Evolutionary conservation across 371 early-diverging fungal genomes (phyloP).

Genomic region (Mortierella polycephala): DNA sequence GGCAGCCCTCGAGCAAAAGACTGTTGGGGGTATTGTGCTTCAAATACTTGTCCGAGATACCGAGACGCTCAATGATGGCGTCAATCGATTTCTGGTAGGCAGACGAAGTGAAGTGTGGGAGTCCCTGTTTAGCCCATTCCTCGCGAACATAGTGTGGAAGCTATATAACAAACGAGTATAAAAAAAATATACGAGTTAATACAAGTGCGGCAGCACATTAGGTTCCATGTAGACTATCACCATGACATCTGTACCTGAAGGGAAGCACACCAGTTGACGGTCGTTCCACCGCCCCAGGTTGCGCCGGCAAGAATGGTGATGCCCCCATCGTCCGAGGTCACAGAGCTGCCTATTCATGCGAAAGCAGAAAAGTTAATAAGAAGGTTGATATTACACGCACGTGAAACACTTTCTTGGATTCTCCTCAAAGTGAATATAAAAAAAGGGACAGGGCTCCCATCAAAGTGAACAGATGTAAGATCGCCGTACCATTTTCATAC

Average conservation of each 20-base stretch:
- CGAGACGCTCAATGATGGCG: conserved; percentile 63
- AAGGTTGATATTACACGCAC: background rate
- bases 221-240: no score
- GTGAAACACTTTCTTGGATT: background rate
- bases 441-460: background rate
- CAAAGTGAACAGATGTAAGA: conserved; percentile 17
- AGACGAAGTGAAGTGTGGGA: conserved; percentile 65
- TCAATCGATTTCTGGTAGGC: conserved; percentile 65
- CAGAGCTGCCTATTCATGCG: conserved; percentile 45
- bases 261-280: conserved; percentile 76
- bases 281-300: conserved; percentile 79
- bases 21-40: conserved; percentile 72
- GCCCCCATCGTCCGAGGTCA: conserved; percentile 58
- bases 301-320: conserved; percentile 69
- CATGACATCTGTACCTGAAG: conserved; percentile 59
- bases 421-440: conserved; percentile 4
- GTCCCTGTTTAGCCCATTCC: conserved; percentile 79
- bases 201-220: background rate
- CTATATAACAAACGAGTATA: conserved; percentile 19
- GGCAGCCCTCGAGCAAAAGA: conserved; percentile 72
- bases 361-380: background rate
- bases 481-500: conserved; percentile 59
- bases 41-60: conserved; percentile 63
- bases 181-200: background rate
- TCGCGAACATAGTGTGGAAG: conserved; percentile 72